These are phyloP conservation scores for Gynandropsis gynandra DNA, from an alignment of 345 rosid species.

Conservation along the genomic window DNA sequence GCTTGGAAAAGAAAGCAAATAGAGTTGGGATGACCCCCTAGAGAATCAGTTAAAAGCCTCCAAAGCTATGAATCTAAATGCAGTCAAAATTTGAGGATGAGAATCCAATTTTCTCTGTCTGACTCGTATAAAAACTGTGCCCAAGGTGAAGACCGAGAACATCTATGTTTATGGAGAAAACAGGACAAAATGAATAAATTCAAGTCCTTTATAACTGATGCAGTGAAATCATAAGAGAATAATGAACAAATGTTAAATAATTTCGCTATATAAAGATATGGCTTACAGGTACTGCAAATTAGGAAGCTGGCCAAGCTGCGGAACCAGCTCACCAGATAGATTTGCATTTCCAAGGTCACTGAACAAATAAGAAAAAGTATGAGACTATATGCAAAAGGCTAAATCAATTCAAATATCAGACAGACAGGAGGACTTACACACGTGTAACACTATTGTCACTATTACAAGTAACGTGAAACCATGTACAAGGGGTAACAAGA, in stretches of 20 bases:
- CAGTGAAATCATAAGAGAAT: neutral
- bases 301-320: constrained; percentile 34
- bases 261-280: neutral
- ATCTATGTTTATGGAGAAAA: too few relatives aligned
- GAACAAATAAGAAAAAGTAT: constrained; percentile 5
- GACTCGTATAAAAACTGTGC: too few relatives aligned
- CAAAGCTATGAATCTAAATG: too few relatives aligned
- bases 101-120: too few relatives aligned
- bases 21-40: neutral
- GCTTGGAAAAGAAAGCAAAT: neutral
- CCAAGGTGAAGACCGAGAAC: too few relatives aligned
- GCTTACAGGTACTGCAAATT: constrained; percentile 82
- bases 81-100: too few relatives aligned
- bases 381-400: neutral
- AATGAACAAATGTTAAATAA: neutral
- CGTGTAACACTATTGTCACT: constrained; percentile 56
- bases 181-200: neutral
- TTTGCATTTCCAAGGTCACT: constrained; percentile 32
- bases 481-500: constrained; percentile 71
- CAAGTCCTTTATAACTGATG: neutral
- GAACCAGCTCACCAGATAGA: constrained; percentile 24
- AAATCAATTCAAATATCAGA: constrained; percentile 1
- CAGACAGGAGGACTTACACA: constrained; percentile 46
- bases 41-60: too few relatives aligned
- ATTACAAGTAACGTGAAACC: constrained; percentile 84